Conservation (phyloP, 345 rosid species). For the Streptanthus diversifolius region DNA sequence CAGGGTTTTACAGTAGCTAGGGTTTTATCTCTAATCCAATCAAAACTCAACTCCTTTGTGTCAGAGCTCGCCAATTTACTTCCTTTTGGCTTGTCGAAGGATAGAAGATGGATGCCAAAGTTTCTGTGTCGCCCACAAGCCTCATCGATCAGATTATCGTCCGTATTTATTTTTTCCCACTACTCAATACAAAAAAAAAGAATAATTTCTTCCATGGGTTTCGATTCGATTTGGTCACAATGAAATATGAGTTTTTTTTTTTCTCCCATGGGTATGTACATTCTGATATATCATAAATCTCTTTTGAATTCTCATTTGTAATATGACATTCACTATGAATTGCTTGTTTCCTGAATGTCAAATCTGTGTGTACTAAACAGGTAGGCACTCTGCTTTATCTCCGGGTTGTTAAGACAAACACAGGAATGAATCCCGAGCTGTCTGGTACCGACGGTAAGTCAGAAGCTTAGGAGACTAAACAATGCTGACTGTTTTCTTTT, state of each 20-base stretch:
- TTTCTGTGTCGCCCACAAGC: conserved; percentile 31
- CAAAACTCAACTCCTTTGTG: background rate
- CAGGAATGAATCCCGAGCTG: conserved; percentile 68
- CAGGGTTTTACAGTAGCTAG: background rate
- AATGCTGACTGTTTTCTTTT: background rate
- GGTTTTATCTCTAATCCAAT: conserved; percentile 4
- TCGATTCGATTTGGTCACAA: background rate
- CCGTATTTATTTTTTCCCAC: conserved; percentile 14
- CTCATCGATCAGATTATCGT: conserved; percentile 58
- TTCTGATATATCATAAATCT: background rate
- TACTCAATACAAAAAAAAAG: background rate
- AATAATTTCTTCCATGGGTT: background rate
- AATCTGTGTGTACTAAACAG: conserved; percentile 37
- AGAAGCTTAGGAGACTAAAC: background rate
- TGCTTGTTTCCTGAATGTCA: background rate
- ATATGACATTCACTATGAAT: background rate
- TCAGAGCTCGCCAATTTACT: background rate
- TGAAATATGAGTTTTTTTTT: background rate
- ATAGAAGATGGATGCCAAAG: conserved; percentile 41
- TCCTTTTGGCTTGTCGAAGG: background rate
- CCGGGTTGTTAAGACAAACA: conserved; percentile 73
- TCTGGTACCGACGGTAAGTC: conserved; percentile 70
- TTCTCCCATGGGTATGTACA: conserved; percentile 51
- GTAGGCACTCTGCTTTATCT: conserved; percentile 68
- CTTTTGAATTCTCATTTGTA: background rate